These are phyloP conservation scores for Rhizopogon roseolus DNA, from an alignment of 768 basidiomycete species.

Conservation along the genomic window DNA sequence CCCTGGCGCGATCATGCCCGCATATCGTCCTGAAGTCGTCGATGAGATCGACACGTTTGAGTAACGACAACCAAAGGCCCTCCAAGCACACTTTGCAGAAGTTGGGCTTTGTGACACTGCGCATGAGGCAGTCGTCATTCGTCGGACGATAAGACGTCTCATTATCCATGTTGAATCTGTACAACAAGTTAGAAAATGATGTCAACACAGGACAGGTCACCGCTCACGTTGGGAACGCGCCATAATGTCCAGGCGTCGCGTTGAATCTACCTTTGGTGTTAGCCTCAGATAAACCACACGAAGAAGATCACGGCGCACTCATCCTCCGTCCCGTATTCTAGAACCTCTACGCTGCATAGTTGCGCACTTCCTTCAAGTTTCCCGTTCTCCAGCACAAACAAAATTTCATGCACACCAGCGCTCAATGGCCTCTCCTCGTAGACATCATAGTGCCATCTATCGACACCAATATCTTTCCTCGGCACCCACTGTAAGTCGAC, in stretches of 20 bases:
- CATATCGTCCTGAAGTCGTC: constrained; percentile 46
- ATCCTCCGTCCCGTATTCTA: constrained; percentile 62
- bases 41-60: constrained; percentile 56
- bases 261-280: constrained; percentile 46
- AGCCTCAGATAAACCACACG: neutral
- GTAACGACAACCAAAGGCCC: constrained; percentile 66
- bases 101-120: constrained; percentile 59
- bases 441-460: constrained; percentile 76
- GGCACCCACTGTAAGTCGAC: constrained; percentile 51
- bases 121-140: constrained; percentile 82
- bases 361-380: constrained; percentile 54
- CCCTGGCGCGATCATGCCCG: constrained; percentile 15
- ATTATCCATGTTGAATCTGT: constrained; percentile 54
- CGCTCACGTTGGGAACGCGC: constrained; percentile 70
- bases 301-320: constrained; percentile 40
- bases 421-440: constrained; percentile 33
- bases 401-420: constrained; percentile 52
- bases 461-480: constrained; percentile 50
- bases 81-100: constrained; percentile 76
- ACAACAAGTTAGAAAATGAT: neutral
- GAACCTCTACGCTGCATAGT: constrained; percentile 69
- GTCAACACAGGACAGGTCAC: neutral
- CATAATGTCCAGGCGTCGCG: constrained; percentile 50
- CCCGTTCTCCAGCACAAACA: constrained; percentile 49
- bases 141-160: constrained; percentile 74